Conservation (phyloP, 2,329 filamentous ascomycete genomes). For the Teratosphaeria gauchensis region DNA sequence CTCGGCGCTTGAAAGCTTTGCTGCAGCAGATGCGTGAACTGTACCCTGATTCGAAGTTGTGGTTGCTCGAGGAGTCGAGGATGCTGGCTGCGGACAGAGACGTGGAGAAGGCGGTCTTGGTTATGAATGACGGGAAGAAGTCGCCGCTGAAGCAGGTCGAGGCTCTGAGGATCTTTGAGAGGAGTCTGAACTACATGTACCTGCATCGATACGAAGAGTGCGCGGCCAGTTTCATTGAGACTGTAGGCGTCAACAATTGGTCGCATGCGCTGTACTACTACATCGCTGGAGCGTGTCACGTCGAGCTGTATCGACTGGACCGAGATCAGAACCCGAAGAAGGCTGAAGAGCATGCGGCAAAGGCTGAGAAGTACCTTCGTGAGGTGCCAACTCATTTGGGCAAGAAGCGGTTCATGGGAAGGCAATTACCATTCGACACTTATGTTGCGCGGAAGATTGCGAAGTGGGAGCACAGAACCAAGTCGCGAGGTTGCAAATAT, state of each 20-base stretch:
- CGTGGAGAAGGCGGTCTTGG: conserved; percentile 56
- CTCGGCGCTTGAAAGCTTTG: conserved; percentile 54
- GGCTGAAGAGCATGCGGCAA: conserved; percentile 34
- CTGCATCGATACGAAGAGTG: conserved; percentile 66
- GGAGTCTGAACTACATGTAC: conserved; percentile 68
- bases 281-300: conserved; percentile 66
- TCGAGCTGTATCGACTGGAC: conserved; percentile 68
- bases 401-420: conserved; percentile 82
- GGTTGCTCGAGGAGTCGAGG: conserved; percentile 80
- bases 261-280: conserved; percentile 84
- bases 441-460: conserved; percentile 75
- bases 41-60: conserved; percentile 75
- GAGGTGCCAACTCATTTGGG: conserved; percentile 66
- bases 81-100: conserved; percentile 59
- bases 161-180: conserved; percentile 77
- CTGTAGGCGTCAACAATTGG: conserved; percentile 78
- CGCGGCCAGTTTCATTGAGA: conserved; percentile 61
- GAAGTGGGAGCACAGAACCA: conserved; percentile 77
- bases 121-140: conserved; percentile 31
- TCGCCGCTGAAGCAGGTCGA: conserved; percentile 75
- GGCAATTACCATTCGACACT: conserved; percentile 79
- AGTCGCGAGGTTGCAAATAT: conserved; percentile 55
- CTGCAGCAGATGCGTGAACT: conserved; percentile 63
- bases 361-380: conserved; percentile 59
- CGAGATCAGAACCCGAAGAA: conserved; percentile 36